A percentile compares a stretch with the other conserved stretches of the same genome.
phyloP scores from a whole-genome alignment of 2,329 filamentous ascomycete genomes.

The Calonectria multiphialidica region DNA sequence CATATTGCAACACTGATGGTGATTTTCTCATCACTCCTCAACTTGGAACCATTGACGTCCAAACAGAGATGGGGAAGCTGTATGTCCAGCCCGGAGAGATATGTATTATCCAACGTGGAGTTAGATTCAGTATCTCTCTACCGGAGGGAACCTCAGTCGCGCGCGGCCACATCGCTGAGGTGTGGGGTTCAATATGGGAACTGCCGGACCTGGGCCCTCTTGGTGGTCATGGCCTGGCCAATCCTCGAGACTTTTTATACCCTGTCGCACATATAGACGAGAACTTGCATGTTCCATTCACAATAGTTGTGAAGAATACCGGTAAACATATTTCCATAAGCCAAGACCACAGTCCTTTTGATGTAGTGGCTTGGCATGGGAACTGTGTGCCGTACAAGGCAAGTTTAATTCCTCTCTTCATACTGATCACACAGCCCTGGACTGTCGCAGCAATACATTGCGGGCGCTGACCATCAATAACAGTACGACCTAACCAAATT shows the following conservation, averaged over 20 bases:
- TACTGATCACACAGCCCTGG: too few relatives aligned
- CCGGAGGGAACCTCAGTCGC: background rate
- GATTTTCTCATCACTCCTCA: constrained; percentile 8
- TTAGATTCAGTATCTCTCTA: constrained; percentile 35
- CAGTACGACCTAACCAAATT: background rate
- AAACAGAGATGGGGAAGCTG: constrained; percentile 74
- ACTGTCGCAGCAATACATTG: too few relatives aligned
- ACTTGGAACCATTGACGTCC: constrained; percentile 70
- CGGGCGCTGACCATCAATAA: background rate
- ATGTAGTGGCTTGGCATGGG: constrained; percentile 78
- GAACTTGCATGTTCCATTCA: constrained; percentile 50
- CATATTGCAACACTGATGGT: background rate
- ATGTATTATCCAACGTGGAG: constrained; percentile 72
- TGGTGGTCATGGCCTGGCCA: background rate
- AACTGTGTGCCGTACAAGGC: constrained; percentile 70
- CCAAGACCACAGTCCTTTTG: constrained; percentile 75
- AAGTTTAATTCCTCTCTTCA: background rate
- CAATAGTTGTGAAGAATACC: constrained; percentile 70
- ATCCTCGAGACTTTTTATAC: background rate
- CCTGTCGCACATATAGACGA: background rate
- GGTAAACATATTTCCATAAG: constrained; percentile 70
- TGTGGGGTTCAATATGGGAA: constrained; percentile 4
- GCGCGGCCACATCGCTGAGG: background rate
- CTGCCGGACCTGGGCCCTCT: background rate
- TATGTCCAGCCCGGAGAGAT: constrained; percentile 76